Evolutionary conservation across 257 asterid genomes (phyloP).

Genomic region (Sherardia arvensis): DNA sequence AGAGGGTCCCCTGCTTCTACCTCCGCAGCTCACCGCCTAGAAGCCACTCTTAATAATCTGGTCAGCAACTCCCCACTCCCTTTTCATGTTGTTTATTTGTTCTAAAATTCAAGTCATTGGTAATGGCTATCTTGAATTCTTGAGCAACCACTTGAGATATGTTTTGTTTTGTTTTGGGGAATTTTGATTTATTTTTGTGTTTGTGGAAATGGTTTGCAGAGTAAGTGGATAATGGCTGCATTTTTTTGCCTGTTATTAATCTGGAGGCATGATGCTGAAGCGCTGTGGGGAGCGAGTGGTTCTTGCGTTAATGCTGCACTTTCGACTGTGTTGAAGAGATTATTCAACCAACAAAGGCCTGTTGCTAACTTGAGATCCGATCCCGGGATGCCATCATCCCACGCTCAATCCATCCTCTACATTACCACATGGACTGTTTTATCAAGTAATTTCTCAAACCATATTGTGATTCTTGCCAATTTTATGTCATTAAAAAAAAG

Average conservation of each 20-base stretch:
- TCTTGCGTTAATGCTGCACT: constrained; percentile 40
- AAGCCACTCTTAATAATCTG: constrained; percentile 48
- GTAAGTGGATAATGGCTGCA: constrained; percentile 57
- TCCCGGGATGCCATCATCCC: constrained; percentile 97
- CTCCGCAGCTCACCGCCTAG: constrained; percentile 28
- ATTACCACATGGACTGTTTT: constrained; percentile 28
- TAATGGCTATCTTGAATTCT: not conserved
- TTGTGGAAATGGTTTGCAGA: constrained; percentile 35
- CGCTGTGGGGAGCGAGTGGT: constrained; percentile 63
- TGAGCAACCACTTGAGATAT: not conserved
- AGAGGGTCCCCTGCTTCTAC: constrained; percentile 19
- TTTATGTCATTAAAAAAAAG: not conserved
- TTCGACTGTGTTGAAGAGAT: constrained; percentile 37
- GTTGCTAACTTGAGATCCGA: constrained; percentile 49
- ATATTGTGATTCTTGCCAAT: not conserved
- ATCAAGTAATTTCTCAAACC: constrained; percentile 34
- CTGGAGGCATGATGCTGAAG: constrained; percentile 70
- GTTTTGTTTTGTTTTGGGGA: not conserved
- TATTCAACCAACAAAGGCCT: constrained; percentile 73
- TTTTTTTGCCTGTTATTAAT: constrained; percentile 28
- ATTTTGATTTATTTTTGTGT: not conserved
- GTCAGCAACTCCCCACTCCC: constrained; percentile 22
- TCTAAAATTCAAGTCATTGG: not conserved
- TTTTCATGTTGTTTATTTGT: not conserved
- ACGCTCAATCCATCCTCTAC: constrained; percentile 60